Evolutionary conservation across 345 rosid species (phyloP).

Genomic region (Cardamine chenopodiifolia): DNA sequence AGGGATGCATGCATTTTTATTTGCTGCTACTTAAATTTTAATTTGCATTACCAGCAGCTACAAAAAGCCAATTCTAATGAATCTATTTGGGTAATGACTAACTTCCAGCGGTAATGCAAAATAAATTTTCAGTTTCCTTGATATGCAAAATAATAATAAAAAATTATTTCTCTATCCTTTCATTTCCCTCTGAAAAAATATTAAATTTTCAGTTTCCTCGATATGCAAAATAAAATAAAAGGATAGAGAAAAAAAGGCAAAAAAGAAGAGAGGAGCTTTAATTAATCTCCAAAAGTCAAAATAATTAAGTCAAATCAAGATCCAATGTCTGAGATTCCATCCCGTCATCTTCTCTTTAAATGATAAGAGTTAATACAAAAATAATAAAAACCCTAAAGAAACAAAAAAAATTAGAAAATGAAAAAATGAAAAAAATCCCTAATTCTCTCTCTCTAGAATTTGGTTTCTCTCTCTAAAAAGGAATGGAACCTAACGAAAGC

Average conservation of each 20-base stretch:
- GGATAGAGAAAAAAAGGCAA: slow-evolving; percentile 10
- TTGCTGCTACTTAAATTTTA: no score
- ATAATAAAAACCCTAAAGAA: slow-evolving; percentile 21
- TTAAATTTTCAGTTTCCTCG: slow-evolving; percentile 25
- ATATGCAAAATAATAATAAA: no score
- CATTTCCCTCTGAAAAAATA: slow-evolving; percentile 30
- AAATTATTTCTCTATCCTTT: no score
- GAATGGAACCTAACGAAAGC: slow-evolving; percentile 72
- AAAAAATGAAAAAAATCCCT: slow-evolving; percentile 33
- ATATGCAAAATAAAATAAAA: slow-evolving; percentile 4
- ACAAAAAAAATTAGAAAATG: not conserved
- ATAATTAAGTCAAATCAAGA: slow-evolving; percentile 10
- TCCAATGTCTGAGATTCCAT: slow-evolving; percentile 29
- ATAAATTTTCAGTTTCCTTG: no score
- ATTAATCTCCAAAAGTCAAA: slow-evolving; percentile 11
- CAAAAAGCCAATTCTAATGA: no score
- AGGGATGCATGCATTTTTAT: no score
- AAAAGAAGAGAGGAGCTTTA: not conserved
- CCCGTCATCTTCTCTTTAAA: not conserved
- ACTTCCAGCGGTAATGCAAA: no score
- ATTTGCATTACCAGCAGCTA: no score
- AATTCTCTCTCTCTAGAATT: slow-evolving; percentile 42
- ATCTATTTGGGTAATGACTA: no score
- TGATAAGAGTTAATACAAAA: not conserved
- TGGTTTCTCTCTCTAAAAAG: slow-evolving; percentile 37